Evolutionary conservation across 1,139 yeast genomes (phyloP).

Genomic region (Pneumocystis oryctolagi): DNA sequence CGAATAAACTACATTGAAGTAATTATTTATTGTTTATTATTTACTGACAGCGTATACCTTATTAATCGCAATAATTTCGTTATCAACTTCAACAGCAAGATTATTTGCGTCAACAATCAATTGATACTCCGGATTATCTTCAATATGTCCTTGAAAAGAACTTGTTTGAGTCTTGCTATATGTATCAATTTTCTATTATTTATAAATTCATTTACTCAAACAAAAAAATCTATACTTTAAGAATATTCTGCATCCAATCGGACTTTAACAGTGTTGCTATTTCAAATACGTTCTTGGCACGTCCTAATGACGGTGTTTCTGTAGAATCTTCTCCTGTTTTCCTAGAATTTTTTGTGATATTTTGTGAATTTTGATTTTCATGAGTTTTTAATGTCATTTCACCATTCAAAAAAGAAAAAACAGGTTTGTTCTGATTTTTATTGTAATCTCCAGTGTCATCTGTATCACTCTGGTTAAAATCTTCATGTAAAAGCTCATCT

Average conservation of each 20-base stretch:
- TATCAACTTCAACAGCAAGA: slow-evolving; percentile 39
- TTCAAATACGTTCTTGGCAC: neutral
- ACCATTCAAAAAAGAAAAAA: neutral
- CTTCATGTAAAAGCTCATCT: neutral
- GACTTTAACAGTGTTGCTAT: neutral
- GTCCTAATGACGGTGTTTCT: neutral
- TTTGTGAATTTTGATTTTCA: neutral
- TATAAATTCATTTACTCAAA: neutral
- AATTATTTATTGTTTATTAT: neutral
- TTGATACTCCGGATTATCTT: slow-evolving; percentile 31
- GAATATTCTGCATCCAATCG: neutral
- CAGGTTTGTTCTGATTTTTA: neutral
- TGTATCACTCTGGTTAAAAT: neutral
- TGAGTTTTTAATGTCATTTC: neutral
- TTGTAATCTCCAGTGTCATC: neutral
- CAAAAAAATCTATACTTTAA: neutral
- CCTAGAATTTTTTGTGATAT: neutral
- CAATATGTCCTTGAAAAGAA: slow-evolving; percentile 21
- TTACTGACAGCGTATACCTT: slow-evolving; percentile 14
- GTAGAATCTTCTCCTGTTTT: neutral
- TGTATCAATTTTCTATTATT: slow-evolving; percentile 17
- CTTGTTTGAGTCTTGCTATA: slow-evolving; percentile 10
- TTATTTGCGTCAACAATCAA: slow-evolving; percentile 44
- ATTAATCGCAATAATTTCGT: slow-evolving; percentile 40
- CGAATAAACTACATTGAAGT: slow-evolving; percentile 29